Base-by-base conservation (phyloP, 2,329 filamentous ascomycete species). In the Paraphaeosphaeria minitans region DNA sequence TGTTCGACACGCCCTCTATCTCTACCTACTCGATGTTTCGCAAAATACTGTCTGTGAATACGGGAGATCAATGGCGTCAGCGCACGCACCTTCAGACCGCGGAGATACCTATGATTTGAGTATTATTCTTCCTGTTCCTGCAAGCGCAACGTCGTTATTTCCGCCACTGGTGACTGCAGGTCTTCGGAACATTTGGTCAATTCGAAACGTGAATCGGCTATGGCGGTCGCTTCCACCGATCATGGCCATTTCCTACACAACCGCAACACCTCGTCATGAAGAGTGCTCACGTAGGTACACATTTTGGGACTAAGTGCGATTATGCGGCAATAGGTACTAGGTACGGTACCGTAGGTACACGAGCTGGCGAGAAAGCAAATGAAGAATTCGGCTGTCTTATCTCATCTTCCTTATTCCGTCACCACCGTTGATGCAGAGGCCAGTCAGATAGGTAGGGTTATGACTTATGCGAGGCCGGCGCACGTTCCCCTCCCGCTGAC, bases 351-450 rank as follows among this genome's bases (percentile, higher is more conserved):
- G n/a, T n/a, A n/a, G n/a, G 22, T 45, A 33, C 50, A 33, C 21
- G n/a, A 43, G 50, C 37, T 27, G 41, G 37, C 22, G 42, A 31
- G 37, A 21, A 52, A 31, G 21, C 24, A n/a, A 14, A 22, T 24
- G 50, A 53, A 53, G 50, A 39, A 43, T 53, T 43, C 39, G 43
- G 50, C 50, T 53, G 39, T 37, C 51, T 53, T 53, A 53, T 45
- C 41, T 45, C 51, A 53, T 53, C 41, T 35, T n/a, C 21, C 31
- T 45, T 42, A 41, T 22, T 53, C 51, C 41, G 24, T 27, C 24
- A 27, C 24, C 24, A 27, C 24, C 24, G 51, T 45, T 29, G 27
- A 43, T 53, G 51, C 51, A 53, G 51, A 46, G 51, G 51, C 51
- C 51, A 53, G 21, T 16, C 48, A 27, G 31, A 41, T 37, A 29